Conservation (phyloP, 768 basidiomycete species). For the Tubosaeta sp. region DNA sequence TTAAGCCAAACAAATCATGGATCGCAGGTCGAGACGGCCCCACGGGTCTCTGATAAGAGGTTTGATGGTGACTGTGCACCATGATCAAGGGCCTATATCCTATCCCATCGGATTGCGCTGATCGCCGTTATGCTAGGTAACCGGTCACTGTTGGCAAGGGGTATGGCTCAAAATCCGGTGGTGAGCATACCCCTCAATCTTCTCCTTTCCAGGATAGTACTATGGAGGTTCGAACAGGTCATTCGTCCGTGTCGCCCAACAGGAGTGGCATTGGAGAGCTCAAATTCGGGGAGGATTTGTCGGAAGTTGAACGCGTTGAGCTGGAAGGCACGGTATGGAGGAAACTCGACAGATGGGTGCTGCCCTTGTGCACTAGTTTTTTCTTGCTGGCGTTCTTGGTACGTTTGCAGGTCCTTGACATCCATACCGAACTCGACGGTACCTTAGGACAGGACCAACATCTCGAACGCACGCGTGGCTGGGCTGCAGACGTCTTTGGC, state of each 20-base stretch:
- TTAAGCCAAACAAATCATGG: neutral
- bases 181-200: neutral
- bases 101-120: neutral
- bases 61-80: neutral
- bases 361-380: conserved; percentile 50
- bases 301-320: neutral
- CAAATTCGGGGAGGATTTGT: neutral
- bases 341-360: conserved; percentile 44
- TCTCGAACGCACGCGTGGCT: conserved; percentile 58
- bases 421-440: neutral
- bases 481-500: conserved; percentile 51
- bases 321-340: conserved; percentile 42
- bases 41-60: neutral
- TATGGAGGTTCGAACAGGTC: neutral
- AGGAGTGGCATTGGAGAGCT: neutral
- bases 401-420: conserved; percentile 10
- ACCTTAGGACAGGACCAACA: conserved; percentile 39
- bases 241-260: neutral
- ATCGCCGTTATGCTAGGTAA: neutral
- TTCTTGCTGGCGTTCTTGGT: conserved; percentile 50
- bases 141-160: neutral
- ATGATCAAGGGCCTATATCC: neutral
- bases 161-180: neutral
- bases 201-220: neutral
- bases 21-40: neutral